Percentiles rank a stretch among this genome's conserved stretches.
These are phyloP conservation scores for Lactarius pseudohatsudake DNA, from an alignment of 768 basidiomycete species.

Conservation along the genomic window DNA sequence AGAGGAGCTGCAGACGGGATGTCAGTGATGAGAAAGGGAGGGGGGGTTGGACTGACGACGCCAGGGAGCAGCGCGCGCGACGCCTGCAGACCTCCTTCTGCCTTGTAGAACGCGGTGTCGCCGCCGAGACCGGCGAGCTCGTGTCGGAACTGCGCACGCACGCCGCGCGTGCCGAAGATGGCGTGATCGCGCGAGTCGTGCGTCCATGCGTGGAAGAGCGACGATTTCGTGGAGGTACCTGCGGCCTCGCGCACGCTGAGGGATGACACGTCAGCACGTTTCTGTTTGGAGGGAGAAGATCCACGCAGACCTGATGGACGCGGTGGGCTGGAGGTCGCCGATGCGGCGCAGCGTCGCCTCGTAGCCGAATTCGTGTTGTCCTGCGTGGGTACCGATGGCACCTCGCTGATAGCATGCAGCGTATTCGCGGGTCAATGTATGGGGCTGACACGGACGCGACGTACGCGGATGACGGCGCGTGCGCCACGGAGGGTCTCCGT, in stretches of 20 bases:
- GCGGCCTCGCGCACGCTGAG: conserved; percentile 81
- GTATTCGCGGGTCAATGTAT: conserved; percentile 16
- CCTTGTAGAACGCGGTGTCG: conserved; percentile 73
- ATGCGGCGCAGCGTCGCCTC: conserved; percentile 81
- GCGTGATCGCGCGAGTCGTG: conserved; percentile 75
- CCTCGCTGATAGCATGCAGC: conserved; percentile 13
- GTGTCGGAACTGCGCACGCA: conserved; percentile 59
- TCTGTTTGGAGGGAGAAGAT: neutral
- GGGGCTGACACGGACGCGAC: conserved; percentile 36
- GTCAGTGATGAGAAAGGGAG: neutral
- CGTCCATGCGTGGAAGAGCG: conserved; percentile 74
- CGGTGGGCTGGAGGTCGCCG: conserved; percentile 64
- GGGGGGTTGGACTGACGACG: conserved; percentile 46
- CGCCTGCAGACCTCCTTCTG: conserved; percentile 62
- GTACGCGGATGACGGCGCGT: conserved; percentile 72
- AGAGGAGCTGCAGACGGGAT: conserved; percentile 57
- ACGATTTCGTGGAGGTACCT: conserved; percentile 77
- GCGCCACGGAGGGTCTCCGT: conserved; percentile 63
- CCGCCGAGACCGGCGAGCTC: conserved; percentile 83
- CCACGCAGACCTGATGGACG: conserved; percentile 72
- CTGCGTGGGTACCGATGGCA: conserved; percentile 29
- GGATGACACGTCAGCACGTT: conserved; percentile 4
- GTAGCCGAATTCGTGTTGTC: conserved; percentile 79
- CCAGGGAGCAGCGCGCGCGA: conserved; percentile 59
- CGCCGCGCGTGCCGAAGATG: conserved; percentile 61